Evolutionary conservation across 2,329 filamentous ascomycete genomes (phyloP).

Genomic region (Hortaea werneckii): DNA sequence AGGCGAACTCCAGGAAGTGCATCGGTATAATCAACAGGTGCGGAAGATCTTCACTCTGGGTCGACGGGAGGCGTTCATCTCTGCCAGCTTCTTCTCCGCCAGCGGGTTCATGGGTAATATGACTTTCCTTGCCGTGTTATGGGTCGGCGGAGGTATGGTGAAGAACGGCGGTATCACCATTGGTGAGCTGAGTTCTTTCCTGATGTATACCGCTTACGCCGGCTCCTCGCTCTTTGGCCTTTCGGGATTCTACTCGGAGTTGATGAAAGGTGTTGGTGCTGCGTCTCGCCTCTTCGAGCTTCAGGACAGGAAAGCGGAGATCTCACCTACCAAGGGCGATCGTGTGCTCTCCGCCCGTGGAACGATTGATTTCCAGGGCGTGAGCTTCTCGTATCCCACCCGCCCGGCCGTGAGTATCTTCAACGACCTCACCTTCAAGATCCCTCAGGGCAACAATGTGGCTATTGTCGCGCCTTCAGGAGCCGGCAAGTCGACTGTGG

Average conservation of each 20-base stretch:
- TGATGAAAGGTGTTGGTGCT: conserved; percentile 98
- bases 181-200: conserved; percentile 87
- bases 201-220: conserved; percentile 93
- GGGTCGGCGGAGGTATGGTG: conserved; percentile 85
- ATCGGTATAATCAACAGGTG: conserved; percentile 84
- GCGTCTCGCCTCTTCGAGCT: conserved; percentile 94
- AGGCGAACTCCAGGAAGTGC: conserved; percentile 81
- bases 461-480: conserved; percentile 94
- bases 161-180: conserved; percentile 76
- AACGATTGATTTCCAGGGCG: conserved; percentile 75
- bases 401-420: conserved; percentile 88
- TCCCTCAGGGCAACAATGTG: conserved; percentile 86
- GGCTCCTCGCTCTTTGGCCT: conserved; percentile 85
- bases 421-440: conserved; percentile 76
- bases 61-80: conserved; percentile 74
- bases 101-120: conserved; percentile 93
- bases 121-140: conserved; percentile 83
- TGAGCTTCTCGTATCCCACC: conserved; percentile 87
- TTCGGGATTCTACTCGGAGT: conserved; percentile 91
- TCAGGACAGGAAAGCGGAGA: conserved; percentile 77
- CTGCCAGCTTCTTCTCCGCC: conserved; percentile 76
- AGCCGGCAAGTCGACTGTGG: conserved; percentile 92
- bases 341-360: conserved; percentile 78
- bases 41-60: conserved; percentile 86
- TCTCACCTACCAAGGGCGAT: conserved; percentile 73